Conservation (phyloP, 1,139 yeast species). For the Suhomyces coccinellae region DNA sequence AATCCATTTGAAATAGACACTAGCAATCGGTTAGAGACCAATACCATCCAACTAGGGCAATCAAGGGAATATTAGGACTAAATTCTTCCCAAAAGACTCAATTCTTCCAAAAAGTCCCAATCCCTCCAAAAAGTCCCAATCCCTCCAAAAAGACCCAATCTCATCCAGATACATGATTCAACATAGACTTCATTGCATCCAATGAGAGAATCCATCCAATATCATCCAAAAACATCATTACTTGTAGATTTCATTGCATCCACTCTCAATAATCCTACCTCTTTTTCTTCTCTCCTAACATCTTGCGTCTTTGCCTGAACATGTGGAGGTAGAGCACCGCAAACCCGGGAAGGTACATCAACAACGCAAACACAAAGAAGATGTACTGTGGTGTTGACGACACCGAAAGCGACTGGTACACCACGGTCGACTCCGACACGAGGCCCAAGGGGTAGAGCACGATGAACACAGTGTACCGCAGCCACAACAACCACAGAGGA, state of each 20-base stretch:
- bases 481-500: slow-evolving; percentile 30
- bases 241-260: background rate
- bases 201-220: too few relatives aligned
- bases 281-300: slow-evolving; percentile 11
- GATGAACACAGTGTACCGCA: slow-evolving; percentile 35
- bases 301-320: slow-evolving; percentile 33
- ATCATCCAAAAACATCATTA: too few relatives aligned
- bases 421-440: slow-evolving; percentile 31
- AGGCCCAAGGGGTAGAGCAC: slow-evolving; percentile 40
- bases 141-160: too few relatives aligned
- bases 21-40: too few relatives aligned
- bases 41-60: too few relatives aligned
- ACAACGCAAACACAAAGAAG: slow-evolving; percentile 31
- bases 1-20: too few relatives aligned
- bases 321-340: slow-evolving; percentile 32
- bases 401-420: slow-evolving; percentile 26
- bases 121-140: too few relatives aligned
- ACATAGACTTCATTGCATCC: too few relatives aligned
- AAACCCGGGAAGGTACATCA: slow-evolving; percentile 38
- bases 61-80: too few relatives aligned
- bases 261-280: background rate
- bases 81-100: too few relatives aligned
- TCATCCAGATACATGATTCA: too few relatives aligned
- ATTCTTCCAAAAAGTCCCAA: too few relatives aligned
- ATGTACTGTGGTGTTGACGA: slow-evolving; percentile 19